phyloP scores from a whole-genome alignment of 176 grass and related monocot species.

The Eragrostis curvula region DNA sequence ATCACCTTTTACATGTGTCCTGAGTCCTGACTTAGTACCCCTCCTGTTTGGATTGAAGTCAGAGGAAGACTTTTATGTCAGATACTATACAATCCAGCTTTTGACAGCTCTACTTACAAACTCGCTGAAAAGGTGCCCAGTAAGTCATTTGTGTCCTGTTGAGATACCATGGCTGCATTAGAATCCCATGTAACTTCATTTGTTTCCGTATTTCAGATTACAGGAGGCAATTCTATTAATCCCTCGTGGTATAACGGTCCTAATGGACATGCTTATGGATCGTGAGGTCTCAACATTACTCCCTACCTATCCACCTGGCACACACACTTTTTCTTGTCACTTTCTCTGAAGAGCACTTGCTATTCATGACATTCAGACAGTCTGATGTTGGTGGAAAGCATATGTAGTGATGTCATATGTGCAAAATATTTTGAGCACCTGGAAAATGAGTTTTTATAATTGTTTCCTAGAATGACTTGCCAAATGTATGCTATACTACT shows the following conservation, averaged over 20 bases:
- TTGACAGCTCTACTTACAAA: conserved; percentile 93
- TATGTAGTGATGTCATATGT: background rate
- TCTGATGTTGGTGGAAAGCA: background rate
- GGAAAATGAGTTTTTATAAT: background rate
- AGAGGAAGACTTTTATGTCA: conserved; percentile 98
- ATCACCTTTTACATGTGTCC: conserved; percentile 18
- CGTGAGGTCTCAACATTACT: conserved; percentile 65
- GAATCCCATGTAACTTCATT: conserved; percentile 38
- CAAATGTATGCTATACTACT: conserved; percentile 16
- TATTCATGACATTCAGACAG: conserved; percentile 1
- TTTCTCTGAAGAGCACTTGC: conserved; percentile 24
- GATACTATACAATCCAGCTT: conserved; percentile 98
- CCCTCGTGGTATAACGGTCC: conserved; percentile 94
- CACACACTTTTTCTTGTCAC: background rate
- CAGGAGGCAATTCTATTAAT: conserved; percentile 97
- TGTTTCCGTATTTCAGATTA: conserved; percentile 67
- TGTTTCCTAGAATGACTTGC: conserved; percentile 4
- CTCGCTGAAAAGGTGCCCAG: conserved; percentile 88
- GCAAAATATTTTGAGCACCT: background rate
- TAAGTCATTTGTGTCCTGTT: conserved; percentile 48
- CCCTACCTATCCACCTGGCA: background rate
- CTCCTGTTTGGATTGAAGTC: conserved; percentile 63
- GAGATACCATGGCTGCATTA: conserved; percentile 13
- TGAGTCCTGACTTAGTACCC: conserved; percentile 18
- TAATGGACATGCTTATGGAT: conserved; percentile 99